Evolutionary conservation across 441 rosid genomes (phyloP), one percentile per base, ranked within the genome.

Genomic region (Manihot esculenta): DNA sequence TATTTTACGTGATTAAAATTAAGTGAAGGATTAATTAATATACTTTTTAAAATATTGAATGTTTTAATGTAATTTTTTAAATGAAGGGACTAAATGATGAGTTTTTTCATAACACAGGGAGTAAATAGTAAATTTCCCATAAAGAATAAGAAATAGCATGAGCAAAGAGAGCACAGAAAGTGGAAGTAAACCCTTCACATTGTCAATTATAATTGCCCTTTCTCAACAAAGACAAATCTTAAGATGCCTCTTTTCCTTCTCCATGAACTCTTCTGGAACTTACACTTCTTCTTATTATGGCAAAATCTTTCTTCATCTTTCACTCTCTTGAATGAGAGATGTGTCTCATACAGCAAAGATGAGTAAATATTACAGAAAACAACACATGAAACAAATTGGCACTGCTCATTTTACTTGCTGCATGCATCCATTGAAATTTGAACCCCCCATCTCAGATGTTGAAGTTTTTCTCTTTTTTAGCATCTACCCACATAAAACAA

Each of bases 181-280:
- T 64, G 71, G 72, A 53, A 70, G 61, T 9, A 69, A 74, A 27
- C 47, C 45, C 26, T 72, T 56, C 58, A 66, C 44, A 51, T 61
- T 53, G 84, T 78, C 83, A 81, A 85, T 85, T 83, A 75, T 35
- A 66, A 30, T 80, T 82, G 17, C 92, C 77, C 3, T 68, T n/a
- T 71, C 53, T 51, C 66, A 78, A 48, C 72, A 82, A 79, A 85
- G 87, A 85, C 87, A 85, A 86, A 85, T 72, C 79, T 83, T 78
- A 81, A 94, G 96, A 94, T 94, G 84, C 93, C 85, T 71, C 69
- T 68, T 86, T 94, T 83, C 92, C 86, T 72, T 81, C 82, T 85
- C 76, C 64, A 78, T 77, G 17, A 87, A 77, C 85, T 64, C 76
- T 82, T 89, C 84, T 84, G 86, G 89, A 88, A 76, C 83, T 81